Evolutionary conservation across 805 yeast genomes (phyloP).

Genomic region (Starmerella gropengiesseri): DNA sequence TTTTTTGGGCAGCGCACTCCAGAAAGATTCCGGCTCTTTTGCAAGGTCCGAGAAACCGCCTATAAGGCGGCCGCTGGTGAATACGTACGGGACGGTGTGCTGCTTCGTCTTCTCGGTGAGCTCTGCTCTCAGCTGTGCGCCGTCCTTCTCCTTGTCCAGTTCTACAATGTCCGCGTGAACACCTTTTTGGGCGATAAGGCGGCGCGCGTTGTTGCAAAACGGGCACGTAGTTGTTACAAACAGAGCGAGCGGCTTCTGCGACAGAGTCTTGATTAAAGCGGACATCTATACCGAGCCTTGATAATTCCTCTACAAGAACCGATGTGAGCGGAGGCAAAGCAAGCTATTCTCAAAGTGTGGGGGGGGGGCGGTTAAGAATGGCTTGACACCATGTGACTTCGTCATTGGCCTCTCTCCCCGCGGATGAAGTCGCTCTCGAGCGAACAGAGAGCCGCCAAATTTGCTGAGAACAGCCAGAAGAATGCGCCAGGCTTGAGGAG

Average conservation of each 20-base stretch:
- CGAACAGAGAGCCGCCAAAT: constrained; percentile 16
- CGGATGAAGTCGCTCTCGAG: constrained; percentile 9
- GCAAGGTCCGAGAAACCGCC: constrained; percentile 33
- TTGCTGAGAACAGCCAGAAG: background rate
- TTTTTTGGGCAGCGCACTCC: constrained; percentile 14
- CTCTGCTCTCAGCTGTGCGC: constrained; percentile 42
- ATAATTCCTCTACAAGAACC: background rate
- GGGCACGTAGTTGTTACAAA: constrained; percentile 24
- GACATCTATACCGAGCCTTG: constrained; percentile 2
- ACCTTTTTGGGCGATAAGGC: constrained; percentile 18
- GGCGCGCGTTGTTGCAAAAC: constrained; percentile 22
- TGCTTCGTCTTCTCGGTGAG: constrained; percentile 48
- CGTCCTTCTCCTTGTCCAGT: constrained; percentile 46
- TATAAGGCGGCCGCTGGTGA: constrained; percentile 46
- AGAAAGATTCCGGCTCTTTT: constrained; percentile 19
- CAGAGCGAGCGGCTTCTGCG: constrained; percentile 21
- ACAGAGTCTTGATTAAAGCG: constrained; percentile 3
- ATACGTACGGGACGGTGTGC: constrained; percentile 62
- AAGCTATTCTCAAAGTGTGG: too few species aligned
- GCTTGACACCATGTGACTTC: constrained; percentile 5
- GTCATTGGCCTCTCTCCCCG: too few species aligned
- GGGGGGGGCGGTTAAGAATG: too few species aligned
- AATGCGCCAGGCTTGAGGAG: constrained; percentile 9
- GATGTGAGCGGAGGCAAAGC: background rate
- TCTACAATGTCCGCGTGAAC: constrained; percentile 34